phyloP scores from a whole-genome alignment of 345 rosid species.

The Pugionium cornutum region DNA sequence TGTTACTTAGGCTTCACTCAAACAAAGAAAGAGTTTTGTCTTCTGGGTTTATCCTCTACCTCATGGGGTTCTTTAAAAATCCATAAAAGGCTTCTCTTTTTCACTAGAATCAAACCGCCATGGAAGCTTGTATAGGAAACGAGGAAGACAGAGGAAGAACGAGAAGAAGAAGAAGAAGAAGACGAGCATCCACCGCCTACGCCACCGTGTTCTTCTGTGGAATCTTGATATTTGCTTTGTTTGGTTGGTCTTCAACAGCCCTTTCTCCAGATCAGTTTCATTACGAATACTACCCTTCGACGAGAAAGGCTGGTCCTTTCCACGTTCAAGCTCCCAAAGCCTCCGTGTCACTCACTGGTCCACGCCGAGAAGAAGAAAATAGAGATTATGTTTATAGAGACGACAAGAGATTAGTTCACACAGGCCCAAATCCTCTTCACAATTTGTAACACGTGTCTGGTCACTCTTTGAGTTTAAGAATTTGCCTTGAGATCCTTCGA shows the following conservation, averaged over 20 bases:
- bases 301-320: slow-evolving; percentile 49
- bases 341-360: slow-evolving; percentile 34
- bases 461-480: slow-evolving; percentile 19
- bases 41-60: slow-evolving; percentile 31
- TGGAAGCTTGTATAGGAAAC: slow-evolving; percentile 27
- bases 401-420: slow-evolving; percentile 76
- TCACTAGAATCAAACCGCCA: slow-evolving; percentile 23
- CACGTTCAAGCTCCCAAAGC: slow-evolving; percentile 43
- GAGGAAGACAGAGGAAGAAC: slow-evolving; percentile 2
- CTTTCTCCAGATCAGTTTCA: slow-evolving; percentile 42
- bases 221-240: slow-evolving; percentile 47
- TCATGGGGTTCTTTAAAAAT: slow-evolving; percentile 29
- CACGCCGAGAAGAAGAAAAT: slow-evolving; percentile 41
- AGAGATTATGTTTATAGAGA: slow-evolving; percentile 57
- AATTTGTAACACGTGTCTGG: slow-evolving; percentile 40
- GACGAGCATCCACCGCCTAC: neutral
- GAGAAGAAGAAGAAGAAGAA: slow-evolving; percentile 21
- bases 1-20: slow-evolving; percentile 41
- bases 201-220: slow-evolving; percentile 46
- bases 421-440: slow-evolving; percentile 96
- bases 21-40: slow-evolving; percentile 34
- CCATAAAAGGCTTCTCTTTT: slow-evolving; percentile 19
- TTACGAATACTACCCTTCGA: slow-evolving; percentile 31
- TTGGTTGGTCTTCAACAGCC: slow-evolving; percentile 41
- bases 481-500: slow-evolving; percentile 10